Evolutionary conservation across 148 eudicot genomes (phyloP).

Genomic region (Rhododendron mucronatum): DNA sequence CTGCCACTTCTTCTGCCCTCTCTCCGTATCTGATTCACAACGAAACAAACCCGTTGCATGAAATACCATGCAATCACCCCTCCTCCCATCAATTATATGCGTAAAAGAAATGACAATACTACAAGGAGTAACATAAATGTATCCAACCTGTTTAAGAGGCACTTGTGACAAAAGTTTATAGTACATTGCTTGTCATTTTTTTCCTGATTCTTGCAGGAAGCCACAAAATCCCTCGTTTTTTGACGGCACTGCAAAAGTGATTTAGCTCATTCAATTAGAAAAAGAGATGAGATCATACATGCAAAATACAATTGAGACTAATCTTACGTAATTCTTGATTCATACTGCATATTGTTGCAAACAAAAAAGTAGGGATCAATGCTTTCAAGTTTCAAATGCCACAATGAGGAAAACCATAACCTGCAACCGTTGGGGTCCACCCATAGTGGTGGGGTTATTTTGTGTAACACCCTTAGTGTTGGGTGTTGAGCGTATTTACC

Average conservation of each 20-base stretch:
- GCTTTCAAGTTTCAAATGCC: neutral
- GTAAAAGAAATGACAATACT: neutral
- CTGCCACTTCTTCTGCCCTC: constrained; percentile 21
- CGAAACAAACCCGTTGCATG: neutral
- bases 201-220: constrained; percentile 61
- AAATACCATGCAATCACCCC: neutral
- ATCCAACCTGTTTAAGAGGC: constrained; percentile 76
- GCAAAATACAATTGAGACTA: neutral
- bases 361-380: neutral
- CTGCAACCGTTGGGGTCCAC: neutral
- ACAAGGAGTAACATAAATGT: neutral
- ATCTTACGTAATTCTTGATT: neutral
- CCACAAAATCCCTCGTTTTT: constrained; percentile 59
- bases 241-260: constrained; percentile 73
- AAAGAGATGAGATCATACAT: neutral
- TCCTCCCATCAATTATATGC: neutral
- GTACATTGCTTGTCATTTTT: constrained; percentile 52
- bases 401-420: neutral
- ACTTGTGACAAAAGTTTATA: constrained; percentile 59
- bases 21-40: constrained; percentile 26
- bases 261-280: neutral
- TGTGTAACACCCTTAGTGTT: too few species aligned
- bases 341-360: neutral
- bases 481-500: too few species aligned
- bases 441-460: too few species aligned